phyloP scores from a whole-genome alignment of 768 basidiomycete genomes.

The Hortiboletus campestris region DNA sequence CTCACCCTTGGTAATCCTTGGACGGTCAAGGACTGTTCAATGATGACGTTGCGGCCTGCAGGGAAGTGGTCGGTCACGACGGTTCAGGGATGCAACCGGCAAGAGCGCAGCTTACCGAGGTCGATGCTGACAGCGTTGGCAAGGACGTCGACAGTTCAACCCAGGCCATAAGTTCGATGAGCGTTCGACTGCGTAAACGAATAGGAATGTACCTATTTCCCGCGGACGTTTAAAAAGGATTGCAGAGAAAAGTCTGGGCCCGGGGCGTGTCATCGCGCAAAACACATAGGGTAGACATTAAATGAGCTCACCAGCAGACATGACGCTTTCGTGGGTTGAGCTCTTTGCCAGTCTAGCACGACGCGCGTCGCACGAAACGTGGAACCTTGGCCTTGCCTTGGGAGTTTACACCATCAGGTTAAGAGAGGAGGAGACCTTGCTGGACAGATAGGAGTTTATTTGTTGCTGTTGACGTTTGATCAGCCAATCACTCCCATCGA shows the following conservation, averaged over 20 bases:
- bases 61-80: slow-evolving; percentile 13
- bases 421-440: too few relatives aligned
- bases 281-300: not conserved
- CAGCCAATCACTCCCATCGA: too few relatives aligned
- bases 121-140: slow-evolving; percentile 97
- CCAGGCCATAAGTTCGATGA: not conserved
- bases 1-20: slow-evolving; percentile 94
- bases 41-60: slow-evolving; percentile 94
- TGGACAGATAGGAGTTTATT: too few relatives aligned
- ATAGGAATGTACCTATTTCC: slow-evolving; percentile 52
- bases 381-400: too few relatives aligned
- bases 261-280: not conserved
- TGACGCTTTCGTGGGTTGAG: slow-evolving; percentile 1
- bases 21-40: slow-evolving; percentile 89
- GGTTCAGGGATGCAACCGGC: too few relatives aligned
- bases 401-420: too few relatives aligned
- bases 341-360: not conserved
- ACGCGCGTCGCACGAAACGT: not conserved
- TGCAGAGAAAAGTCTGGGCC: slow-evolving; percentile 49
- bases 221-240: slow-evolving; percentile 63
- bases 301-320: slow-evolving; percentile 15
- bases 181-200: not conserved
- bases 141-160: slow-evolving; percentile 93
- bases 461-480: too few relatives aligned
- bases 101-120: slow-evolving; percentile 46